A percentile compares a stretch with the other conserved stretches of the same genome.
phyloP scores from a whole-genome alignment of 805 yeast species.

The Saccharomycopsis sp. region DNA sequence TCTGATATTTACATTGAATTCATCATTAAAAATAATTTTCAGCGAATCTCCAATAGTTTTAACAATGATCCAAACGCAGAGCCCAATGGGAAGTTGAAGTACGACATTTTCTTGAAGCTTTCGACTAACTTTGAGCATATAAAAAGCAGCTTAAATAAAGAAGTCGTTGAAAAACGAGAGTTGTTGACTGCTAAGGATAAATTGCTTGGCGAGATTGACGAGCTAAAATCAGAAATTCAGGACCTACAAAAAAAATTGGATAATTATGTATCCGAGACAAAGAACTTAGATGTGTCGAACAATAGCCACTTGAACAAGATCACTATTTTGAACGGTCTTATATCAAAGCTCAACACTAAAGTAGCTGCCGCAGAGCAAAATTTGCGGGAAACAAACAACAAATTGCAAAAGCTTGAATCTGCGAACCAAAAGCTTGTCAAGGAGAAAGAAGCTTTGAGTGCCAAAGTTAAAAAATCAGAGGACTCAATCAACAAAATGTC shows the following conservation, averaged over 20 bases:
- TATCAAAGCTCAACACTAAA: slow-evolving; percentile 14
- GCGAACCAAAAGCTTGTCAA: slow-evolving; percentile 24
- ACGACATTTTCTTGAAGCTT: slow-evolving; percentile 42
- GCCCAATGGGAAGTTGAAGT: slow-evolving; percentile 58
- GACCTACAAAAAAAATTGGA: slow-evolving; percentile 18
- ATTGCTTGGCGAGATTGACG: slow-evolving; percentile 26
- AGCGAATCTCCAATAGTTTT: slow-evolving; percentile 60
- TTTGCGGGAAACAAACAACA: slow-evolving; percentile 14
- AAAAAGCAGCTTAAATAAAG: slow-evolving; percentile 22
- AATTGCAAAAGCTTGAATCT: slow-evolving; percentile 14
- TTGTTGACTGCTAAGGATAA: slow-evolving; percentile 31
- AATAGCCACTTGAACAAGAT: slow-evolving; percentile 7
- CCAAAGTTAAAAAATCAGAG: slow-evolving; percentile 57
- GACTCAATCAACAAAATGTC: slow-evolving; percentile 88
- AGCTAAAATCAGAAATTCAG: slow-evolving; percentile 29
- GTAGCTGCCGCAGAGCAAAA: slow-evolving; percentile 16
- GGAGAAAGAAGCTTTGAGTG: slow-evolving; percentile 24
- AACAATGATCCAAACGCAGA: slow-evolving; percentile 67
- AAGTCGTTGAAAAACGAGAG: slow-evolving; percentile 21
- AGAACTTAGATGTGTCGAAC: slow-evolving; percentile 2
- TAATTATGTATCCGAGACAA: slow-evolving; percentile 11
- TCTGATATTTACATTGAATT: slow-evolving; percentile 47
- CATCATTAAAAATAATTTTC: slow-evolving; percentile 59
- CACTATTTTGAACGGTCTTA: slow-evolving; percentile 5
- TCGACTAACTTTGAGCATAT: slow-evolving; percentile 29